Evolutionary conservation across 1,284 basidiomycete genomes (phyloP).

Genomic region (Boletus hoseneyae): DNA sequence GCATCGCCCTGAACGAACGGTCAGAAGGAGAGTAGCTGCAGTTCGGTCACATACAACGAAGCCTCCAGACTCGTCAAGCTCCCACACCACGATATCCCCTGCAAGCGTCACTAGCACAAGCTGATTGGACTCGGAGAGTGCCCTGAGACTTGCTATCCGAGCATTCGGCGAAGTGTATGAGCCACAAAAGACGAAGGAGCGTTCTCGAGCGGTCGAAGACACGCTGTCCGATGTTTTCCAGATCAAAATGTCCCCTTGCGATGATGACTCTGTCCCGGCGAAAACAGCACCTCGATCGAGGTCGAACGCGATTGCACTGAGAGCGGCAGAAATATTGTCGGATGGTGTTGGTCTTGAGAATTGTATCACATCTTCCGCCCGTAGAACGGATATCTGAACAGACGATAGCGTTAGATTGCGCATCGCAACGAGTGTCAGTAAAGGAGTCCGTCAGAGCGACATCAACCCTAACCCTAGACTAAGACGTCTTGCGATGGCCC

Average conservation of each 20-base stretch:
- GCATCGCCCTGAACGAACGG: constrained; percentile 27
- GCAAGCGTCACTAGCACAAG: constrained; percentile 64
- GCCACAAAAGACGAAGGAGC: constrained; percentile 28
- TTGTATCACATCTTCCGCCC: constrained; percentile 37
- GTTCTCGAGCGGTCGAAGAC: constrained; percentile 11
- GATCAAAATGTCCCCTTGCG: constrained; percentile 56
- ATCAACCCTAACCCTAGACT: constrained; percentile 28
- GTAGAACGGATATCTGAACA: constrained; percentile 17
- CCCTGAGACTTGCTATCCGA: constrained; percentile 60
- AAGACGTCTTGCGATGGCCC: constrained; percentile 21
- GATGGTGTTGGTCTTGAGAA: constrained; percentile 40
- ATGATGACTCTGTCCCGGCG: constrained; percentile 60
- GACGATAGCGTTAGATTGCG: constrained; percentile 31
- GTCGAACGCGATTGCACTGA: constrained; percentile 59
- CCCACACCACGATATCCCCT: constrained; percentile 75
- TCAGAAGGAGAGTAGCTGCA: not conserved
- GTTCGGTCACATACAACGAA: constrained; percentile 36
- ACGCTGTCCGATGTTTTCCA: constrained; percentile 44
- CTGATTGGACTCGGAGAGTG: constrained; percentile 63
- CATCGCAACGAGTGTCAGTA: constrained; percentile 19
- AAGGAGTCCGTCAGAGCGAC: no score
- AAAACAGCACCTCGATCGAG: constrained; percentile 64
- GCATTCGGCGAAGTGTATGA: constrained; percentile 22
- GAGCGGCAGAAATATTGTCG: constrained; percentile 23
- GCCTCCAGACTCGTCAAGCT: constrained; percentile 50